Evolutionary conservation across 371 early-diverging fungal genomes (phyloP).

Genomic region (Saksenaea vasiformis): DNA sequence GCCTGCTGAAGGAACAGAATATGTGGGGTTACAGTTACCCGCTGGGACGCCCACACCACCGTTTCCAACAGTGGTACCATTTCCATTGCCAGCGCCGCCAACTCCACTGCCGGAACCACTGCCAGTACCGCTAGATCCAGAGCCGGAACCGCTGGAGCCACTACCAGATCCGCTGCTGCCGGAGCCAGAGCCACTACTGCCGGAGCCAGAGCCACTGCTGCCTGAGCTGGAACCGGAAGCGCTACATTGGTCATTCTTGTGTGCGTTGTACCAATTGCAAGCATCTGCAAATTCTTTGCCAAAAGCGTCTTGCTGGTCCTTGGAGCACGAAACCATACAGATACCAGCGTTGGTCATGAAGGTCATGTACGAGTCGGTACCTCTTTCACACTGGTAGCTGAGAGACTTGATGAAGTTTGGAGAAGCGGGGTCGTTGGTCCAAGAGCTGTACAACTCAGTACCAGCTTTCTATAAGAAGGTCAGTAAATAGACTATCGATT

Average conservation of each 20-base stretch:
- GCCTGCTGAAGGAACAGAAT: constrained; percentile 27
- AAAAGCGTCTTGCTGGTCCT: constrained; percentile 25
- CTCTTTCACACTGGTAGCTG: constrained; percentile 24
- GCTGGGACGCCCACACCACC: no score
- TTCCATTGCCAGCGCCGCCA: no score
- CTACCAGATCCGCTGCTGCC: no score
- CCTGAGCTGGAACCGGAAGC: no score
- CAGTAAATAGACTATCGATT: not conserved
- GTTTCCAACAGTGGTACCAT: no score
- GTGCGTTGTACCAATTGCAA: constrained; percentile 30
- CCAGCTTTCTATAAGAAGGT: constrained; percentile 20
- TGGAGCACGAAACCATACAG: constrained; percentile 34
- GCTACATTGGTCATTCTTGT: constrained; percentile 15
- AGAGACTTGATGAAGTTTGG: constrained; percentile 34
- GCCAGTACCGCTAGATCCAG: no score
- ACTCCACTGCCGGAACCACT: no score
- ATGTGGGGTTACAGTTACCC: constrained; percentile 35
- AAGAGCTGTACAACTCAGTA: constrained; percentile 18
- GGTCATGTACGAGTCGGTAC: constrained; percentile 24
- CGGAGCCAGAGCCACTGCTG: no score
- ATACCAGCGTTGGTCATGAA: constrained; percentile 42
- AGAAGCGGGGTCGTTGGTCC: constrained; percentile 28
- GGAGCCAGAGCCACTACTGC: no score
- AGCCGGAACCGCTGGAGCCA: no score
- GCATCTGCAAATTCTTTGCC: constrained; percentile 18